phyloP scores from a whole-genome alignment of 2,329 filamentous ascomycete genomes.

The Ophiocordyceps polyrhachis-furcata region DNA sequence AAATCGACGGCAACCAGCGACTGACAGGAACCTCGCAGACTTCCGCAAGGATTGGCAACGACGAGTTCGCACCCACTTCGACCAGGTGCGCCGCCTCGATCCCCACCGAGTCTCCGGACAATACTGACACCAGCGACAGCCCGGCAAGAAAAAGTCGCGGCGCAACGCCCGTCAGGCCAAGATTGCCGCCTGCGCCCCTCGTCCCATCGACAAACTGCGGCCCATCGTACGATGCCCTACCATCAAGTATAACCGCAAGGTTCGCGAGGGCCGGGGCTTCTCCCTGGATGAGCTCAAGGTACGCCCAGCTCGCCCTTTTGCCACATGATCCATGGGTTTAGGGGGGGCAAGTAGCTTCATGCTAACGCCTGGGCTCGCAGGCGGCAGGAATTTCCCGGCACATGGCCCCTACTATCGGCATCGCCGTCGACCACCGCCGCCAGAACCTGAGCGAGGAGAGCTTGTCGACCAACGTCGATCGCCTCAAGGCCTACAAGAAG shows the following conservation, averaged over 20 bases:
- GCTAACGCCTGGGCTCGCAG: slow-evolving; percentile 23
- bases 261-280: slow-evolving; percentile 94
- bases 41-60: slow-evolving; percentile 99
- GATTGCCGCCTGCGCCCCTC: slow-evolving; percentile 86
- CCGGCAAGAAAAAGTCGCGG: slow-evolving; percentile 88
- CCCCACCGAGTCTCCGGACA: neutral
- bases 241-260: slow-evolving; percentile 97
- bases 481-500: slow-evolving; percentile 93
- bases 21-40: slow-evolving; percentile 37
- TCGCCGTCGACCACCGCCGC: slow-evolving; percentile 89
- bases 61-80: slow-evolving; percentile 97
- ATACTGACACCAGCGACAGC: slow-evolving; percentile 36
- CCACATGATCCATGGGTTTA: neutral
- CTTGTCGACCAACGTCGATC: slow-evolving; percentile 84
- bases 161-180: slow-evolving; percentile 83
- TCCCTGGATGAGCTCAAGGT: slow-evolving; percentile 97
- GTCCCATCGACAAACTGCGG: slow-evolving; percentile 91
- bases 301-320: slow-evolving; percentile 15
- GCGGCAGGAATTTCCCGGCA: slow-evolving; percentile 91
- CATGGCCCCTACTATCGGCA: slow-evolving; percentile 89
- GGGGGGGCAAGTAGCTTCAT: neutral
- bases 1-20: slow-evolving; percentile 5
- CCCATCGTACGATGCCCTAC: slow-evolving; percentile 95
- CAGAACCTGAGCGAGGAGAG: slow-evolving; percentile 95
- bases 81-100: slow-evolving; percentile 56